phyloP scores from a whole-genome alignment of 2,329 filamentous ascomycete genomes.

The Penicillium decumbens region DNA sequence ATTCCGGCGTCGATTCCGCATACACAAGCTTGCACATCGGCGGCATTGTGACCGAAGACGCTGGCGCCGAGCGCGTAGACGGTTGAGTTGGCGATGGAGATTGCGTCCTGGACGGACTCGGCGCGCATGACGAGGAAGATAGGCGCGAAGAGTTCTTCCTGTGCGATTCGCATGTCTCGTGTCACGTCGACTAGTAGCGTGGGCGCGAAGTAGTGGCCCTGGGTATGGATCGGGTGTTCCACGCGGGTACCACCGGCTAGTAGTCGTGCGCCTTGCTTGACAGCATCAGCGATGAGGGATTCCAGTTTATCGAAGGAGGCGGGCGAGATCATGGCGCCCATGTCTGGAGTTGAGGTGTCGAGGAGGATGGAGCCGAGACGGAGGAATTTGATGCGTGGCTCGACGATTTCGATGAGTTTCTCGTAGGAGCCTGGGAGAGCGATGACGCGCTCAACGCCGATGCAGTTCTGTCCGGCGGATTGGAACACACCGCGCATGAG shows the following conservation, averaged over 20 bases:
- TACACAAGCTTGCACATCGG: conserved; percentile 61
- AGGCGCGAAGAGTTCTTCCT: conserved; percentile 88
- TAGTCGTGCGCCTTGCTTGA: conserved; percentile 71
- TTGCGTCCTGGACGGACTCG: conserved; percentile 59
- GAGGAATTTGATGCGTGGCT: conserved; percentile 67
- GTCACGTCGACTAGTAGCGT: conserved; percentile 90
- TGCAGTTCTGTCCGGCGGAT: conserved; percentile 93
- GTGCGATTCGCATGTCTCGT: conserved; percentile 76
- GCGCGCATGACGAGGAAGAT: conserved; percentile 82
- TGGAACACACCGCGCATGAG: conserved; percentile 92
- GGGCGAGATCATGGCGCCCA: conserved; percentile 85
- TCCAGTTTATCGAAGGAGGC: conserved; percentile 72
- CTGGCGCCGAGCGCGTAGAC: conserved; percentile 81
- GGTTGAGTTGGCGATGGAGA: conserved; percentile 76
- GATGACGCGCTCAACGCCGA: conserved; percentile 91
- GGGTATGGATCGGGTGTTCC: conserved; percentile 65
- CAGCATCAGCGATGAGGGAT: conserved; percentile 68
- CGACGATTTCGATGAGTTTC: conserved; percentile 63
- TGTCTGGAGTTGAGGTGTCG: conserved; percentile 54
- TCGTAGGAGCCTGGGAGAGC: conserved; percentile 73
- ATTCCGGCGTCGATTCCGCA: conserved; percentile 72
- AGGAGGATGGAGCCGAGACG: conserved; percentile 68
- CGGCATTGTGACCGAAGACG: conserved; percentile 70
- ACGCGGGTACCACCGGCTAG: conserved; percentile 72
- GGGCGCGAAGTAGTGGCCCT: conserved; percentile 86